Evolutionary conservation across 768 basidiomycete species (phyloP), one percentile per base, ranked within the genome.

Genomic region (Rhodosporidiobolus odoratus): DNA sequence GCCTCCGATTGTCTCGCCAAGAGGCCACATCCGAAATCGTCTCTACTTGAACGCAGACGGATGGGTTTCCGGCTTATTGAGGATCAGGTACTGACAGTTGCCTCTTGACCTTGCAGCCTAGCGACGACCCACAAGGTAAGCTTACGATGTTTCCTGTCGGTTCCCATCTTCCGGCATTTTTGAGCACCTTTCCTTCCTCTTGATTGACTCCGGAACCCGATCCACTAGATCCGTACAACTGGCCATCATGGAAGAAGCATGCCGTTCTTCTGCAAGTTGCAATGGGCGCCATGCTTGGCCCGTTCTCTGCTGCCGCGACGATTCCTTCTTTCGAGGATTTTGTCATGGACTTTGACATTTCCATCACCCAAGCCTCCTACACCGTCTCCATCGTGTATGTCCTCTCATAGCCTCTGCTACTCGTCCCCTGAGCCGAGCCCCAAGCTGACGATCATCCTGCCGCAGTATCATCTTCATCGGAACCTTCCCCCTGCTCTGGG

Each of bases 281-380:
- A 15, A 62, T 71, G n/a, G 40, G 40, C 30, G 59, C 66, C 17
- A 57, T 68, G 52, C 60, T 75, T 53, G 73, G 73, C 4, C 66
- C 73, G 0, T 75, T 75, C 47, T 32, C 32, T 4, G 73, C 73
- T 8, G 73, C 73, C 6, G 30, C 66, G 0, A 65, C 59, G 27
- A 71, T 75, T 35, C 70, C 73, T 2, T 64, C 73, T 0, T 75
- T 71, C 60, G 70, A 65, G 43, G 25, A 25, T 0, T 69, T 71
- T 21, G 48, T 52, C 21, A 56, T 32, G 32, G 66, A 62, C 6
- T 75, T 62, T 21, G 56, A 47, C 34, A 35, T 71, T n/a, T 27
- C 27, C 35, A 62, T 62, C 35, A 43, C 62, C 19, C 21, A 2
- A 4, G 50, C 62, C 48, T 63, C 48, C 17, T 56, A 63, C 43